Evolutionary conservation across 495 filamentous ascomycete genomes (phyloP).

Genomic region (Penicillium canariense): DNA sequence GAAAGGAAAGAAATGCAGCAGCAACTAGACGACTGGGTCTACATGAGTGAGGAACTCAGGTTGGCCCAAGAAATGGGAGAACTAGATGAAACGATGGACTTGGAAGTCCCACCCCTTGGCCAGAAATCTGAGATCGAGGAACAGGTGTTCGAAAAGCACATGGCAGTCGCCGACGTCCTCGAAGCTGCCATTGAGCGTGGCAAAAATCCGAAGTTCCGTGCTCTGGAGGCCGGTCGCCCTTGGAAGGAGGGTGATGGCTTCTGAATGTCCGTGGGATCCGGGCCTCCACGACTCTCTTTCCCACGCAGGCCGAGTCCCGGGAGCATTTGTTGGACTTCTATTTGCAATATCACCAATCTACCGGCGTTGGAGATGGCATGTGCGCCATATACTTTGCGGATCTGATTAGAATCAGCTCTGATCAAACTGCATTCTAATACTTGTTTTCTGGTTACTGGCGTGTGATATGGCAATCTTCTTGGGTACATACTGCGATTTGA

Average conservation of each 20-base stretch:
- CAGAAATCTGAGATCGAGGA: conserved; percentile 29
- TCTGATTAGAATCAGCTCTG: neutral
- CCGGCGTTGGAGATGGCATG: neutral
- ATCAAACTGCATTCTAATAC: too few relatives aligned
- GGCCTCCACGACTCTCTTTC: neutral
- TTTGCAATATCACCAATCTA: conserved; percentile 1
- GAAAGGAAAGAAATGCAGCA: conserved; percentile 43
- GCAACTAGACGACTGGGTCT: conserved; percentile 48
- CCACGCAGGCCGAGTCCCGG: neutral
- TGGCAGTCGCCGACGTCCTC: conserved; percentile 34
- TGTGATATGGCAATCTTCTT: neutral
- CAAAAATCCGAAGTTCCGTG: conserved; percentile 48
- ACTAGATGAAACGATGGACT: conserved; percentile 28
- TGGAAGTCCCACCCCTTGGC: conserved; percentile 39
- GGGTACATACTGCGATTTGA: neutral
- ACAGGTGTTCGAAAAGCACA: conserved; percentile 28
- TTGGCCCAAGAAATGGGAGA: conserved; percentile 30
- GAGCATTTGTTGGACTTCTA: neutral
- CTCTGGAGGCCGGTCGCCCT: conserved; percentile 49
- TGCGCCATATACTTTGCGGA: neutral
- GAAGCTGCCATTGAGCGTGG: conserved; percentile 50
- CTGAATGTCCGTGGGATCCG: conserved; percentile 15
- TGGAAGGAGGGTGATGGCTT: conserved; percentile 57
- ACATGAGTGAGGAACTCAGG: conserved; percentile 36
- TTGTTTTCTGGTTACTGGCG: neutral